Conservation (phyloP, 768 basidiomycete genomes). For the Tylopilus rubrobrunneus region DNA sequence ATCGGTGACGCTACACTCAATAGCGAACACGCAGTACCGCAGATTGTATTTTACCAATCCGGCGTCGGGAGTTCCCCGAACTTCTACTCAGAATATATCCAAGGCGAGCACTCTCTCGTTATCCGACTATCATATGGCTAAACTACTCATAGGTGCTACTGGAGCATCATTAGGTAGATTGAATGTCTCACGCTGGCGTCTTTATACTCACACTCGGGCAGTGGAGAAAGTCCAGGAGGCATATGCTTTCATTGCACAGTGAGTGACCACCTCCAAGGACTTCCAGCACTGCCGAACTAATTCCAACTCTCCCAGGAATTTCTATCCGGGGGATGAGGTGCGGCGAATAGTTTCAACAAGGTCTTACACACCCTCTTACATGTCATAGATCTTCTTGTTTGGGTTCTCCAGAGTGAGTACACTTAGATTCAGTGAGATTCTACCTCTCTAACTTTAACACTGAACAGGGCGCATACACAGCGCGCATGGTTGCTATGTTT, state of each 20-base stretch:
- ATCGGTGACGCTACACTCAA: neutral
- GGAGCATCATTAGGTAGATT: conserved; percentile 55
- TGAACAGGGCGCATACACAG: conserved; percentile 69
- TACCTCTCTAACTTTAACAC: conserved; percentile 16
- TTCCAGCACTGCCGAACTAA: neutral
- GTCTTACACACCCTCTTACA: conserved; percentile 4
- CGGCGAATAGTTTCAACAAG: neutral
- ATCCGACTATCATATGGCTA: conserved; percentile 3
- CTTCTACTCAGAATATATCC: conserved; percentile 55
- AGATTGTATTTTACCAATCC: conserved; percentile 62
- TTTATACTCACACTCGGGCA: conserved; percentile 24
- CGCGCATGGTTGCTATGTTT: conserved; percentile 67
- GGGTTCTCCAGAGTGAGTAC: conserved; percentile 65
- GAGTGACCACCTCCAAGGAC: conserved; percentile 24
- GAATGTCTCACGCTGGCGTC: neutral
- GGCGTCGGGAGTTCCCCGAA: conserved; percentile 58
- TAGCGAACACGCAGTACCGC: conserved; percentile 44
- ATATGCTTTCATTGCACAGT: conserved; percentile 81
- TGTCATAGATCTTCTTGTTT: conserved; percentile 64
- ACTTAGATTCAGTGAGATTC: neutral
- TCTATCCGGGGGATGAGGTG: conserved; percentile 69
- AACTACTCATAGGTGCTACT: conserved; percentile 47
- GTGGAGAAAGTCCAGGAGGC: conserved; percentile 75
- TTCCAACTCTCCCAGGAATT: conserved; percentile 47
- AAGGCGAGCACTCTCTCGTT: conserved; percentile 40